Evolutionary conservation across 176 grass and related monocot genomes (phyloP), one percentile per base, ranked within the genome.

Genomic region (Eremochloa ophiuroides): DNA sequence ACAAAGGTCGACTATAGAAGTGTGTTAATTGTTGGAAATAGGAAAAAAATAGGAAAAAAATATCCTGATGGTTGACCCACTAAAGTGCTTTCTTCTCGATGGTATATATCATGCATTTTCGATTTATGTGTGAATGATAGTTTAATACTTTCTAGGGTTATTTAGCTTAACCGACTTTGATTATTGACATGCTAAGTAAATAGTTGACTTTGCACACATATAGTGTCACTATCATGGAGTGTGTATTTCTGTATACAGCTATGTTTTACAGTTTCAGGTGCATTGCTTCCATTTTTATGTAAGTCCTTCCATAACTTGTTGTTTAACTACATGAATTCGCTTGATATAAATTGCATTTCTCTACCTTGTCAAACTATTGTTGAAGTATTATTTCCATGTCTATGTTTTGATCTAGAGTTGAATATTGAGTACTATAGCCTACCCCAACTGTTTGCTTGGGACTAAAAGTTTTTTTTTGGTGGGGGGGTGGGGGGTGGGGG

Each of bases 201-300:
- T 67, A 17, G 62, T 84, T 76, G 72, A 76, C 72, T 84, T 58
- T 58, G 17, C 18, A 35, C 18, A 13, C 28, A 64, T 35, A 20
- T 27, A 41, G 10, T 56, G n/a, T 67, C 25, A 67, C 23, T 33
- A 27, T 75, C 61, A 75, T 18, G 8, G 16, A 40, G 39, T 30
- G 38, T 46, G 20, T 7, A 74, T 65, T 37, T 69, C 30, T 18
- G 5, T 69, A 34, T 39, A 7, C 14, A 71, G 10, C 55, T 28
- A 61, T 27, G 22, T 10, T 38, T 41, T 61, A 62, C 34, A 26
- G 33, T 41, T 40, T 56, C n/a, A 23, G 35, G 82, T 66, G 17
- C 55, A 39, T 83, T 50, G 43, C 71, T 20, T 66, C 44, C 16
- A 39, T n/a, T 27, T 66, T 42, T 42, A 40, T 5, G 18, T 2